Percentiles rank a stretch among this genome's conserved stretches.
Conservation (phyloP, 768 basidiomycete species). For the Cantharellus anzutake region DNA sequence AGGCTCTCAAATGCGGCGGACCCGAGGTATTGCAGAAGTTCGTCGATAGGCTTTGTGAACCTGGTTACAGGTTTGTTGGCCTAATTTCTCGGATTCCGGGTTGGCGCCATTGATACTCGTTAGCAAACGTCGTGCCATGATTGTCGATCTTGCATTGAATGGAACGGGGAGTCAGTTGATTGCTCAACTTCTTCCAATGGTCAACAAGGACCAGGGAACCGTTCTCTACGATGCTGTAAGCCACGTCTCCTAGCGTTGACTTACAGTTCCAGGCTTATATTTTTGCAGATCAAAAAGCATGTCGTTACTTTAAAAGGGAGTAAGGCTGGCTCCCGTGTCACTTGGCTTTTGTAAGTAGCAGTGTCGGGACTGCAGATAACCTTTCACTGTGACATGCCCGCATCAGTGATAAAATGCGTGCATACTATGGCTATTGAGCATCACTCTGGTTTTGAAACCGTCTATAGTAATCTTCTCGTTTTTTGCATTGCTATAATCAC, state of each 20-base stretch:
- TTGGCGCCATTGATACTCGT: not conserved
- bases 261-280: not conserved
- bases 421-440: conserved; percentile 2
- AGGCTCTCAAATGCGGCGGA: conserved; percentile 72
- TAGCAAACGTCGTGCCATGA: conserved; percentile 59
- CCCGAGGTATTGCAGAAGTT: conserved; percentile 55
- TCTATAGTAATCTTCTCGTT: too few species aligned
- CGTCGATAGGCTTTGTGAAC: conserved; percentile 69
- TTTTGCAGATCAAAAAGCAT: conserved; percentile 43
- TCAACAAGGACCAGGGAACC: conserved; percentile 72
- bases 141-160: conserved; percentile 71
- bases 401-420: not conserved
- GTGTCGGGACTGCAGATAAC: not conserved
- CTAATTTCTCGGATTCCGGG: not conserved
- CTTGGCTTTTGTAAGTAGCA: conserved; percentile 47
- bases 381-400: not conserved
- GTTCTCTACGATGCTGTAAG: conserved; percentile 50
- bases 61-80: conserved; percentile 46
- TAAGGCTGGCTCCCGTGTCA: conserved; percentile 81
- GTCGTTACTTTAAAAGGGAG: conserved; percentile 81
- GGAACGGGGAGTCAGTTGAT: conserved; percentile 74
- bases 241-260: not conserved
- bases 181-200: conserved; percentile 60
- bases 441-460: too few species aligned
- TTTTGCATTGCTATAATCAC: too few species aligned